Evolutionary conservation across 192 early-diverging fungal genomes (phyloP).

Genomic region (Entomortierella parvispora): DNA sequence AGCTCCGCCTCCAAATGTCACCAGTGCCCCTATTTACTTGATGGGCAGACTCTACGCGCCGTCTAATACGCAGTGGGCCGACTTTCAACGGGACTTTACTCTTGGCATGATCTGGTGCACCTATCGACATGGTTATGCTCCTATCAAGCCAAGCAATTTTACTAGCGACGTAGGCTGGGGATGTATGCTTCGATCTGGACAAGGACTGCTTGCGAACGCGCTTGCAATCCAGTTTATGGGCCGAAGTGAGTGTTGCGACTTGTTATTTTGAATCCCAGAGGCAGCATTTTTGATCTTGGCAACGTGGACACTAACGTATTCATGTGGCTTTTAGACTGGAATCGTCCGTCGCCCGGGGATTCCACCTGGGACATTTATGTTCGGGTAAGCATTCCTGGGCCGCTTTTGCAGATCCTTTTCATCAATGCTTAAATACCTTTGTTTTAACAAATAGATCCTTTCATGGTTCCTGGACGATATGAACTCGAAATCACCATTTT

Average conservation of each 20-base stretch:
- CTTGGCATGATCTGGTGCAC: slow-evolving; percentile 89
- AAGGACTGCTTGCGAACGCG: slow-evolving; percentile 90
- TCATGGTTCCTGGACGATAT: slow-evolving; percentile 87
- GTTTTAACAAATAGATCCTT: slow-evolving; percentile 73
- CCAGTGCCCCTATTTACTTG: slow-evolving; percentile 31
- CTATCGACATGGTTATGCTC: slow-evolving; percentile 88
- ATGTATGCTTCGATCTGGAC: slow-evolving; percentile 96
- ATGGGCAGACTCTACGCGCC: slow-evolving; percentile 48
- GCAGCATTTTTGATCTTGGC: neutral
- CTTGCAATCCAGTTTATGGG: slow-evolving; percentile 82
- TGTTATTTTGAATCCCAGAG: neutral
- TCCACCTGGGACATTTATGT: slow-evolving; percentile 55
- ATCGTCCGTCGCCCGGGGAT: slow-evolving; percentile 42
- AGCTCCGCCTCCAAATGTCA: slow-evolving; percentile 17
- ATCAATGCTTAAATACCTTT: too few relatives aligned
- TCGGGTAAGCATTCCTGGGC: slow-evolving; percentile 28
- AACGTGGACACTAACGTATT: neutral
- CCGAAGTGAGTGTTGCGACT: slow-evolving; percentile 59
- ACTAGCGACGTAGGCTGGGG: slow-evolving; percentile 95
- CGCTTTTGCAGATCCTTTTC: too few relatives aligned
- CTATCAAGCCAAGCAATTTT: slow-evolving; percentile 78
- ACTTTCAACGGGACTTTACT: slow-evolving; percentile 84
- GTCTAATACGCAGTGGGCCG: slow-evolving; percentile 41
- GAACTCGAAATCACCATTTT: slow-evolving; percentile 75
- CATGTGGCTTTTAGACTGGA: slow-evolving; percentile 54